These are phyloP conservation scores for Globisporangium uncinulatum DNA, from an alignment of 352 stramenopile species.

Conservation along the genomic window DNA sequence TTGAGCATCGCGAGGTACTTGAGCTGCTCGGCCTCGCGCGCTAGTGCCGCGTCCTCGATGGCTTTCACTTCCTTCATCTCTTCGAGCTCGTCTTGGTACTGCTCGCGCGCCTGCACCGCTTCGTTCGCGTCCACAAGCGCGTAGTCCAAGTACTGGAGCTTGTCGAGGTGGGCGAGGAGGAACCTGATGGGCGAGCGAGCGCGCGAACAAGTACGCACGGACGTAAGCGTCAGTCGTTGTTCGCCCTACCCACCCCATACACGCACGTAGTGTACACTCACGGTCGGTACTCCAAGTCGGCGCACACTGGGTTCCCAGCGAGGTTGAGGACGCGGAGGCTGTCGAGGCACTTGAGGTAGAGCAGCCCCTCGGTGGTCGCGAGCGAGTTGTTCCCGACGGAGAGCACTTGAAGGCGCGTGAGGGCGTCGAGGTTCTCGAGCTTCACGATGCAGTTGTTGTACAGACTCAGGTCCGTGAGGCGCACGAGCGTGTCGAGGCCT, in stretches of 20 bases:
- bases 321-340: conserved; percentile 90
- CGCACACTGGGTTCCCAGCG: conserved; percentile 90
- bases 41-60: conserved; percentile 75
- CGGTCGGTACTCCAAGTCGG: conserved; percentile 88
- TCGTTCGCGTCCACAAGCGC: conserved; percentile 81
- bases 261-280: conserved; percentile 15
- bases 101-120: conserved; percentile 72
- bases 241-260: background rate
- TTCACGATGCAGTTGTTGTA: conserved; percentile 94
- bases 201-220: no score
- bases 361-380: conserved; percentile 53
- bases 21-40: conserved; percentile 67
- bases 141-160: conserved; percentile 93
- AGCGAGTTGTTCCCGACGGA: conserved; percentile 92
- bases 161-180: conserved; percentile 89
- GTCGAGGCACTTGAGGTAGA: conserved; percentile 83
- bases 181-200: conserved; percentile 34
- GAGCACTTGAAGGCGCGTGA: conserved; percentile 88
- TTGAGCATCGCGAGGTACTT: conserved; percentile 77
- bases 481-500: conserved; percentile 86
- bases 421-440: conserved; percentile 88
- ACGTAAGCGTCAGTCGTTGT: background rate
- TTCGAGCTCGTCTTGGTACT: conserved; percentile 88
- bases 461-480: conserved; percentile 89
- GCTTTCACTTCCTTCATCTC: conserved; percentile 82